Base-by-base conservation (phyloP, 768 basidiomycete species). In the Suillus spraguei region DNA sequence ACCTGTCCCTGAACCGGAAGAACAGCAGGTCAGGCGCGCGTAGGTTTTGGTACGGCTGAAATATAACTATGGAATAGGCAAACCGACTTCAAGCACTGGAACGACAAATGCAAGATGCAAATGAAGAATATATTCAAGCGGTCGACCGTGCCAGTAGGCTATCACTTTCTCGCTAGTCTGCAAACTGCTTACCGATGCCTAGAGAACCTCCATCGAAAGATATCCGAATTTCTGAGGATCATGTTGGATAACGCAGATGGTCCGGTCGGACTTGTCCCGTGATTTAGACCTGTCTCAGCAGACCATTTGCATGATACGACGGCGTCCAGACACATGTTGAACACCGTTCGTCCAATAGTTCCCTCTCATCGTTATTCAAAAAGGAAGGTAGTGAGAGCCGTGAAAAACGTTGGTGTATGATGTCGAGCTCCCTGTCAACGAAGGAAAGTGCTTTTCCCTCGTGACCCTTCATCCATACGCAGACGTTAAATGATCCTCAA, bases 1-100 rank as follows among this genome's bases (percentile, higher is more conserved):
- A 16, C 94, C 93, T 0, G 86, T 85, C 44, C 89, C 90, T 3
- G 93, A 94, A 71, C 82, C 87, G 2, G 91, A 92, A 70, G 89
- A 91, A 70, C 82, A 82, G 24, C 92, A 93, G 82, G 92, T 87
- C 62, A 33, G 79, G 68, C 6, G 9, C 10, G 60, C 39, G 55
- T 42, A 14, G 20, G 4, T 39, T 8, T 35, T 10, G 54, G 60
- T 49, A 54, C 38, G 17, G 38, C 49, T 41, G 10, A 50, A 32
- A 60, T 39, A 32, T 65, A 65, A 61, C 58, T n/a, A n/a, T 38
- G 14, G 35, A 42, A 16, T 65, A 92, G 88, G 89, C 90, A 1
- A 80, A 79, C 65, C 82, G 94, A n/a, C 75, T 95, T 14, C 79
- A 86, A 68, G 76, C 70, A 0, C 75, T 95, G 4, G 91, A 95